Evolutionary conservation across 108 stramenopile genomes (phyloP), one percentile per base, ranked within the genome.

Genomic region (Discostella pseudostelligera): DNA sequence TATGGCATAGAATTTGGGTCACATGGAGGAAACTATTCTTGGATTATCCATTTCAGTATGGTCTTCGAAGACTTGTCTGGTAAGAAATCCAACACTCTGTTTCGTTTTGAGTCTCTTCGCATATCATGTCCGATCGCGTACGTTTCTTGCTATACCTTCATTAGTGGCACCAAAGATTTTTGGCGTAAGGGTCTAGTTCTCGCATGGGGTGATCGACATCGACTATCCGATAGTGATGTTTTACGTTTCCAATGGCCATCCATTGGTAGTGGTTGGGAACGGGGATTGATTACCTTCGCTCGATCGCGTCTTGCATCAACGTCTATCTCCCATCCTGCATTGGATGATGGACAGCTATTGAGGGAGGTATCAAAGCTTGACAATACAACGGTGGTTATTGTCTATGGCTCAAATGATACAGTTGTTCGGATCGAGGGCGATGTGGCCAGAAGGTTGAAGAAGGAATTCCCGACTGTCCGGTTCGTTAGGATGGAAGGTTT

Each of bases 191-290:
- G 85, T 4, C 56, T 92, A 39, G 20, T 64, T 40, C 16, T 57
- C 14, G 87, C 76, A 25, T 93, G 88, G 88, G 91, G 87, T 35
- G 76, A 89, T 59, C 71, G 80, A 6, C 37, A 39, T 10, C 46
- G 53, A n/a, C 51, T 90, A 4, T 67, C 65, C 21, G 84, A 93
- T 26, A 77, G 74, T 44, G 87, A 89, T 62, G 87, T 82, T 11
- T 62, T 93, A 17, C 81, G 88, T 28, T 93, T 87, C 61, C 76
- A 84, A 48, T 93, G 91, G 91, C 91, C 88, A 4, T 79, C 91
- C 9, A 86, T 93, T 68, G 87, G 86, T 4, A 67, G 63, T 56
- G 88, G 85, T 28, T 93, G 91, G 91, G 91, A 93, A 59, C 32
- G 59, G 32, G 91, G 91, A 1, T 16, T 93, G 11, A 22, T 93